Conservation (phyloP, 1,284 basidiomycete species). For the Spongispora temasekensis region DNA sequence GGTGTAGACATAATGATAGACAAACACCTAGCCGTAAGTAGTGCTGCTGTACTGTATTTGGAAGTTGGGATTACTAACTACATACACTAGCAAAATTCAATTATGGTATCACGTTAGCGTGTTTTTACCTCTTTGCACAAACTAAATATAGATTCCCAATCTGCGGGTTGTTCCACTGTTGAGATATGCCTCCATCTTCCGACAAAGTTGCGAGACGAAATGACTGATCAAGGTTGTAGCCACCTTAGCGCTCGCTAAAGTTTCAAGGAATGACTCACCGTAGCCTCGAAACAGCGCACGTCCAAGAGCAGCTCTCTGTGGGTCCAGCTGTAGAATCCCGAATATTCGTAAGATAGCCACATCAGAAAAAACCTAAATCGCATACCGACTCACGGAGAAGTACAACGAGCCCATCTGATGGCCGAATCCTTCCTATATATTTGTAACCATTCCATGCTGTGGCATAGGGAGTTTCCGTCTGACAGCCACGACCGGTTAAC, state of each 20-base stretch:
- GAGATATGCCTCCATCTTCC: constrained; percentile 45
- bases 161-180: constrained; percentile 35
- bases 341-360: too few species aligned
- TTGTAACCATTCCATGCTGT: constrained; percentile 48
- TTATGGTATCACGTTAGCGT: constrained; percentile 15
- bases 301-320: constrained; percentile 34
- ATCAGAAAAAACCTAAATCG: too few species aligned
- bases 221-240: constrained; percentile 36
- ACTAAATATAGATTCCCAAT: constrained; percentile 54
- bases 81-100: too few species aligned
- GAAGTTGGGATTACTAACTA: not conserved
- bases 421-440: constrained; percentile 35
- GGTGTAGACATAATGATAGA: constrained; percentile 17
- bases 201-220: constrained; percentile 50
- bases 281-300: constrained; percentile 50
- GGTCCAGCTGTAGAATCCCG: constrained; percentile 25
- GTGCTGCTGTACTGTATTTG: constrained; percentile 12
- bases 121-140: constrained; percentile 40
- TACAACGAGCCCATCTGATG: constrained; percentile 39
- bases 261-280: constrained; percentile 31
- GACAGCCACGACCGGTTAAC: constrained; percentile 12
- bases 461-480: constrained; percentile 50
- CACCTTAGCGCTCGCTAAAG: not conserved
- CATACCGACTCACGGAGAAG: constrained; percentile 44
- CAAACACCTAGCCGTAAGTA: not conserved